Percentiles rank a stretch among this genome's conserved stretches.
Conservation (phyloP, 139 green algal genomes). For the Nannochloris sp. region DNA sequence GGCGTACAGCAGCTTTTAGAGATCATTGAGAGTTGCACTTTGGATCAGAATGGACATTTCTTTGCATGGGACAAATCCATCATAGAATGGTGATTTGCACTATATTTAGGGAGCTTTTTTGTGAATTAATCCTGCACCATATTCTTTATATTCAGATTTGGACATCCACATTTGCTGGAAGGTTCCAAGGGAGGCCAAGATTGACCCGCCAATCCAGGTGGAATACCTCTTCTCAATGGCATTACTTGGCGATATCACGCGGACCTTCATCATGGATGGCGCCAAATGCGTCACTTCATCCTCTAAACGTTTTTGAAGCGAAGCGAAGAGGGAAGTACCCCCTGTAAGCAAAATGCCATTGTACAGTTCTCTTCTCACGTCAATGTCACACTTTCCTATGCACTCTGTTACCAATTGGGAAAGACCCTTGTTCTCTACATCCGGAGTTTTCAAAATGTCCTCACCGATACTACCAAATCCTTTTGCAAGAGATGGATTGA, state of each 20-base stretch:
- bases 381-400: slow-evolving; percentile 75
- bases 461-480: slow-evolving; percentile 13
- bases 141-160: slow-evolving; percentile 85
- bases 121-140: slow-evolving; percentile 82
- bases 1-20: slow-evolving; percentile 56
- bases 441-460: background rate
- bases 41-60: slow-evolving; percentile 50
- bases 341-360: slow-evolving; percentile 63
- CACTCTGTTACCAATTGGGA: slow-evolving; percentile 53
- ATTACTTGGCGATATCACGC: slow-evolving; percentile 66
- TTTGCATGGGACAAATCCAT: slow-evolving; percentile 59
- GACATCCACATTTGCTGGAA: slow-evolving; percentile 99
- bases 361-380: slow-evolving; percentile 81
- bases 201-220: slow-evolving; percentile 86
- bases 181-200: slow-evolving; percentile 82
- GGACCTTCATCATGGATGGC: slow-evolving; percentile 54
- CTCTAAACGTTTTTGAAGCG: slow-evolving; percentile 75
- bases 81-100: slow-evolving; percentile 50
- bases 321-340: slow-evolving; percentile 52
- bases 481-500: slow-evolving; percentile 44
- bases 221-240: slow-evolving; percentile 68
- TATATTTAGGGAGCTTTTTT: slow-evolving; percentile 59
- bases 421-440: slow-evolving; percentile 12
- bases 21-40: slow-evolving; percentile 43
- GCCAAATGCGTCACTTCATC: slow-evolving; percentile 47